Evolutionary conservation across 2,329 filamentous ascomycete genomes (phyloP).

Genomic region (Xenosphaeropsis pyriputrescens): DNA sequence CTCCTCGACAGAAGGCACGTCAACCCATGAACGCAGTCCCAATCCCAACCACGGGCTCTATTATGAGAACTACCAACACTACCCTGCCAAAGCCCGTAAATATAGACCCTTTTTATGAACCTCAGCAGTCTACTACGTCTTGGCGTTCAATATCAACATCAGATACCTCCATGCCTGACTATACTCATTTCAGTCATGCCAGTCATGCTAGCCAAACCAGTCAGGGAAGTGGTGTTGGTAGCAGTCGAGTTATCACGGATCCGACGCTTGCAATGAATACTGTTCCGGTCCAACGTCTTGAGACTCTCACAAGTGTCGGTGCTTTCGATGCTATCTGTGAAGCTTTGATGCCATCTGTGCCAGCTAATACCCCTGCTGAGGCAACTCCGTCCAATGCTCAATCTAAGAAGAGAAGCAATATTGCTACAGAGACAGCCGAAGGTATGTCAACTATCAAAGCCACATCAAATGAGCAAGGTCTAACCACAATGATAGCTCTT

Average conservation of each 20-base stretch:
- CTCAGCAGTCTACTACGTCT: slow-evolving; percentile 7
- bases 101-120: slow-evolving; percentile 25
- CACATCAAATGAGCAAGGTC: no score
- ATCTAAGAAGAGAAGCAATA: no score
- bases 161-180: slow-evolving; percentile 33
- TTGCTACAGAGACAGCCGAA: no score
- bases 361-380: slow-evolving; percentile 11
- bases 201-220: no score
- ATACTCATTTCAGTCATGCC: slow-evolving; percentile 13
- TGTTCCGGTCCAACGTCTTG: slow-evolving; percentile 6
- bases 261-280: slow-evolving; percentile 10
- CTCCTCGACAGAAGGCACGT: slow-evolving; percentile 29
- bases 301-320: slow-evolving; percentile 11
- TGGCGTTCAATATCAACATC: slow-evolving; percentile 21
- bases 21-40: slow-evolving; percentile 6
- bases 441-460: no score
- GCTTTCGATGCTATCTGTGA: slow-evolving; percentile 16
- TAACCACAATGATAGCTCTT: no score
- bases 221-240: slow-evolving; percentile 11
- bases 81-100: slow-evolving; percentile 5
- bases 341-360: slow-evolving; percentile 12
- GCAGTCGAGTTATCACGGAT: slow-evolving; percentile 17
- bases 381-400: no score
- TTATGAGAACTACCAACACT: slow-evolving; percentile 1
- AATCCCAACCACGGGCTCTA: slow-evolving; percentile 15